phyloP scores from a whole-genome alignment of 2,329 filamentous ascomycete species.

The Penicillium sp. region DNA sequence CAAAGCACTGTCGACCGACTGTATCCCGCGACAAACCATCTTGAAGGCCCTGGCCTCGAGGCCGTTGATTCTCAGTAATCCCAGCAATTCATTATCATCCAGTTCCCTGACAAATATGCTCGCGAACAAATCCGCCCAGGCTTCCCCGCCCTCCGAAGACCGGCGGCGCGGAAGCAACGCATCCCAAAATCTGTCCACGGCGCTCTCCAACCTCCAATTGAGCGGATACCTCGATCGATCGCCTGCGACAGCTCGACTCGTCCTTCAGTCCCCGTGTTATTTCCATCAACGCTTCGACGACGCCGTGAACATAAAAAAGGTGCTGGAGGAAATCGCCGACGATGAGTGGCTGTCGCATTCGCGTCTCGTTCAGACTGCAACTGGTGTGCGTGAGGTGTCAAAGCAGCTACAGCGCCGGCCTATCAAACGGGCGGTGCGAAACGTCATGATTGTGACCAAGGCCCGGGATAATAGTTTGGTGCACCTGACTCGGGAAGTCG shows the following conservation, averaged over 20 bases:
- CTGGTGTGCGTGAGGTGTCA: conserved; percentile 90
- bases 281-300: conserved; percentile 98
- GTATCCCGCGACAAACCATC: conserved; percentile 75
- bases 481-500: conserved; percentile 80
- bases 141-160: conserved; percentile 24
- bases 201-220: conserved; percentile 55
- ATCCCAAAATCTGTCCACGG: conserved; percentile 64
- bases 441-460: conserved; percentile 98
- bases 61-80: conserved; percentile 55
- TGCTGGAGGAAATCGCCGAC: conserved; percentile 89
- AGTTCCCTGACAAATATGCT: conserved; percentile 62
- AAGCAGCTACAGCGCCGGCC: conserved; percentile 91
- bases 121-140: conserved; percentile 34
- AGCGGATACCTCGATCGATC: conserved; percentile 45
- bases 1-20: conserved; percentile 61
- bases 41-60: conserved; percentile 76
- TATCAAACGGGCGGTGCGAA: conserved; percentile 86
- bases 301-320: conserved; percentile 90
- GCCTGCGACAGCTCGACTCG: conserved; percentile 53
- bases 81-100: conserved; percentile 55
- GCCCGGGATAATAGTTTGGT: conserved; percentile 94
- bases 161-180: conserved; percentile 46
- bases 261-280: conserved; percentile 90
- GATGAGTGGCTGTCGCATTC: conserved; percentile 90
- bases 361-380: conserved; percentile 90